These are phyloP conservation scores for Naegleria gruberi DNA, from an alignment of 208 protist genomes.

Conservation along the genomic window DNA sequence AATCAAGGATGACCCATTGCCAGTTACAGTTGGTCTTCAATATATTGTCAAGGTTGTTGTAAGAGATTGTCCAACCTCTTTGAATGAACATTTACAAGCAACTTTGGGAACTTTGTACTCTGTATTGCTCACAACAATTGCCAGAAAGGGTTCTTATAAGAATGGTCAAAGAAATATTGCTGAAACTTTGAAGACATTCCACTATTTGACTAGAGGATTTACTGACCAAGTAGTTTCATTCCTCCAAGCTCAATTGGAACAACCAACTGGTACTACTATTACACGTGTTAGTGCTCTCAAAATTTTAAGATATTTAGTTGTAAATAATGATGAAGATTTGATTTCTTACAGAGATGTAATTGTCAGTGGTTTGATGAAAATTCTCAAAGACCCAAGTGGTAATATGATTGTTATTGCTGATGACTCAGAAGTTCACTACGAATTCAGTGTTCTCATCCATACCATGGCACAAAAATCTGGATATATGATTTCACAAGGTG, in stretches of 20 bases:
- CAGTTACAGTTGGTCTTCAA: neutral
- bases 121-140: neutral
- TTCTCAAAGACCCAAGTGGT: neutral
- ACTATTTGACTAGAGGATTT: neutral
- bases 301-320: neutral
- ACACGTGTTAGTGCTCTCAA: neutral
- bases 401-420: neutral
- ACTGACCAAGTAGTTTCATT: conserved; percentile 3
- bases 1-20: neutral
- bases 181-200: neutral
- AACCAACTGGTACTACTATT: neutral
- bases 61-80: neutral
- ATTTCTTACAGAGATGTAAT: neutral
- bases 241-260: neutral
- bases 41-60: neutral
- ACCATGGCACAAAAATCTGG: neutral
- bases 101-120: neutral
- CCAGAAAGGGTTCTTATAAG: neutral
- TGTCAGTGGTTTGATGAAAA: neutral
- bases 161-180: neutral
- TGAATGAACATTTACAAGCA: neutral
- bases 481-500: neutral
- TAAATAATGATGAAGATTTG: neutral
- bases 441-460: neutral
- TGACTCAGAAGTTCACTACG: neutral